Base-by-base conservation (phyloP, 768 basidiomycete species). In the Clathrus columnatus region DNA sequence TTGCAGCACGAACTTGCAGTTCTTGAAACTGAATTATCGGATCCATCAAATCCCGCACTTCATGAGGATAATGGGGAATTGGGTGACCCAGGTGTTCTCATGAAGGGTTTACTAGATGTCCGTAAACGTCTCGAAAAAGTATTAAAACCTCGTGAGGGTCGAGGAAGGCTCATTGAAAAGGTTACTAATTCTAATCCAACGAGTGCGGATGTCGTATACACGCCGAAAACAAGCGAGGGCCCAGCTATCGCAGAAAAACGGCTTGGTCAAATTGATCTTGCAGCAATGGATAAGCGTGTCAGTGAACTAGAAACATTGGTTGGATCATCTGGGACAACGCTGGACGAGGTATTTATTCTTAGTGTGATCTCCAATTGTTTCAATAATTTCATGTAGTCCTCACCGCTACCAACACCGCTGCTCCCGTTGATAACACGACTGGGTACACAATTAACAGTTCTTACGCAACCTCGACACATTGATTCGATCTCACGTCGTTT, bases 401-500 rank as follows among this genome's bases (percentile, higher is more conserved):
- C 86, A 0, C 84, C 84, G 1, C 74, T 91, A 17, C 85, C 89
- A 0, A 77, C 85, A 5, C 88, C 90, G 2, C 74, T 97, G n/a
- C 72, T 96, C 3, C 85, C 90, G 0, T 79, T 89, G 48, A 76
- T 97, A 51, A 79, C 80, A 17, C 82, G 88, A 44, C 80, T 97
- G 44, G 91, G 90, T 64, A 81, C 82, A 20, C 92, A 96, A 66
- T 73, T 98, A 21, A 81, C 84, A 6, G 75, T 97, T 16, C 82
- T 99, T 46, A 90, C 95, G 0, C 93, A 97, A 71, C 95, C 96
- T 0, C 83, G 94, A 16, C 93, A 98, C 65, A 84, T 98, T 49
- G 96, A 99, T 68, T 88, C 91, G 10, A 87, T 97, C 59, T 94
- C 94, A 1, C 82, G 95, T 4, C 84, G 95, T 4, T 79, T 98